Base-by-base conservation (phyloP, 306 rosid genomes). In the Trifolium repens region DNA sequence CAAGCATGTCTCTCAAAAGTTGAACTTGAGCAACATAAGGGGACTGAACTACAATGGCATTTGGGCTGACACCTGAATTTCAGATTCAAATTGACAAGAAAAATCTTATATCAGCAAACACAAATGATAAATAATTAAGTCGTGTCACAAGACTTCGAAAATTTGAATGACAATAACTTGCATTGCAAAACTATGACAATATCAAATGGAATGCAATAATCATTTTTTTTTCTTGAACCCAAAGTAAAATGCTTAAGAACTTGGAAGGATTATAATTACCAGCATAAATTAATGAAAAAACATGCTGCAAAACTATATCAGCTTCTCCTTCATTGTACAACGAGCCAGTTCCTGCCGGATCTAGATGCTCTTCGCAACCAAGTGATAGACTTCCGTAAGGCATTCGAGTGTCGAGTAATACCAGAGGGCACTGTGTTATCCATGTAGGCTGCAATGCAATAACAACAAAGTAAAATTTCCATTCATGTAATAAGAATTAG, bases 11-110 rank as follows among this genome's bases (percentile, higher is more conserved):
- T 82, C 97, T 86, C 85, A 91, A 75, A 67, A 91, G 94, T 72
- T 91, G 92, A 30, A 91, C 97, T 78, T 91, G 97, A 81, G 97
- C 97, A 42, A 91, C 97, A 78, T 91, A 91, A 78, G 97, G 94
- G 76, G 97, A 91, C 62, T 91, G 97, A 37, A 91, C 97, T 39
- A 86, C 92, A 46, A 91, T 91, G 49, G 94, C 92, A 62, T 74
- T 43, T 67, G 97, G 86, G 74, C 77, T 73, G 78, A 91, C 92
- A 81, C 94, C 97, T 91, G 85, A 66, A 70, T 37, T 78, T 46
- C 65, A 80, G 22, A 60, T 76, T 75, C 69, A 73, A 79, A 27
- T 79, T 24, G 54, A 50, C 37, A 58, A 49, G 74, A 73, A 75
- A 78, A 68, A 50, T 61, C 46, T 63, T 4, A 49, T 30, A 34